Evolutionary conservation across 371 early-diverging fungal species (phyloP), one percentile per base, ranked within the genome.

Genomic region (Mortierella sp.): DNA sequence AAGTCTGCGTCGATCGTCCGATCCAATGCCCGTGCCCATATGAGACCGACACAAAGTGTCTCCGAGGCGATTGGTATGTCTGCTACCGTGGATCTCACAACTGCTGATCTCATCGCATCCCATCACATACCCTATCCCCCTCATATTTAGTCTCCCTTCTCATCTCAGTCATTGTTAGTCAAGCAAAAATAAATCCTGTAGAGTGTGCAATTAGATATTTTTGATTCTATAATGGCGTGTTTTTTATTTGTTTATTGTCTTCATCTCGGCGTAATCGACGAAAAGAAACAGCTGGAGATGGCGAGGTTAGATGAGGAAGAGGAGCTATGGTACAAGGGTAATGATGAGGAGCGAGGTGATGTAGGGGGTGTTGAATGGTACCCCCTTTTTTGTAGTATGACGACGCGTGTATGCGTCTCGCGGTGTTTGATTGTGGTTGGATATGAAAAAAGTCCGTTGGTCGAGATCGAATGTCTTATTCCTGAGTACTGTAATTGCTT

Each of bases 11-110:
- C 7, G 75, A 55, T 41, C 44, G 48, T 4, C 83, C 83, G 2
- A 45, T 82, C 37, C 22, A 78, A 3, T 82, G 83, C 37, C 83
- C 83, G 4, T 82, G 83, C 43, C 78, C 72, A 0, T 78, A 68
- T 34, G 39, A 48, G 0, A 41, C 45, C 2, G 83, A 83, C 45
- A 83, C 79, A 4, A 83, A 79, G 34, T 83, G 83, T 55, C 22
- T 66, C 1, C 64, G 58, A 22, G 76, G 83, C 34, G 76, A 78
- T 19, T 83, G 83, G 83, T 83, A 83, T 55, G 43, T 71, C 39
- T 83, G 83, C 58, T 66, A 72, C 37, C 50, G 83, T 31, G 83
- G 83, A n/a, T 9, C 43, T 7, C 71, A 68, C 14, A 4, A 47
- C 16, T 74, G 77, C 61, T 74, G 55, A 65, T 40, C 55, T 3